Conservation (phyloP, 2,329 filamentous ascomycete genomes). For the Talaromyces pinophilus region DNA sequence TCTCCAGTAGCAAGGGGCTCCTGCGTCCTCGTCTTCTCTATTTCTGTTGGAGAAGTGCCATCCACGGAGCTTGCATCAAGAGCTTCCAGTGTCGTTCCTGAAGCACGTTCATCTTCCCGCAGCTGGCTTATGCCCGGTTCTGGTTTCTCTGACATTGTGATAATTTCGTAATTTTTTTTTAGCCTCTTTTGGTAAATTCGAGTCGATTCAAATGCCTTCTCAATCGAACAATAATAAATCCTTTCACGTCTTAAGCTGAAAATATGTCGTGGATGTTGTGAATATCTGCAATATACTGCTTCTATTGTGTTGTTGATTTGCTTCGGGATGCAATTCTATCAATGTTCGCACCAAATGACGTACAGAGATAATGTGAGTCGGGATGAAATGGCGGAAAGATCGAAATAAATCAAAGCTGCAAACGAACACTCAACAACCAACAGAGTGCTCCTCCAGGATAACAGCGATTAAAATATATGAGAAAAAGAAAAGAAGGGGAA, state of each 20-base stretch:
- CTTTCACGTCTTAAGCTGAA: background rate
- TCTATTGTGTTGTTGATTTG: background rate
- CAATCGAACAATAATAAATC: background rate
- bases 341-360: conserved; percentile 1
- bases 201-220: background rate
- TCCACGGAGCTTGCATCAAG: conserved; percentile 13
- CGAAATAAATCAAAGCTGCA: background rate
- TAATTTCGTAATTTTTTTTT: background rate
- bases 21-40: conserved; percentile 4
- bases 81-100: conserved; percentile 16
- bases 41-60: background rate
- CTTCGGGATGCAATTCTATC: background rate
- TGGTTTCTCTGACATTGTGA: conserved; percentile 1
- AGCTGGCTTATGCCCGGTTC: conserved; percentile 6
- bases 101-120: conserved; percentile 9
- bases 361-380: background rate
- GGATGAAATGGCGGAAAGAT: background rate
- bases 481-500: background rate
- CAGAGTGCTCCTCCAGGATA: background rate
- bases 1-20: background rate
- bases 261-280: background rate
- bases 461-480: background rate
- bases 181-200: background rate
- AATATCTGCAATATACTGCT: background rate
- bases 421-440: background rate